These are phyloP conservation scores for Psilocybe subaeruginosa DNA, from an alignment of 768 basidiomycete genomes.

Conservation along the genomic window DNA sequence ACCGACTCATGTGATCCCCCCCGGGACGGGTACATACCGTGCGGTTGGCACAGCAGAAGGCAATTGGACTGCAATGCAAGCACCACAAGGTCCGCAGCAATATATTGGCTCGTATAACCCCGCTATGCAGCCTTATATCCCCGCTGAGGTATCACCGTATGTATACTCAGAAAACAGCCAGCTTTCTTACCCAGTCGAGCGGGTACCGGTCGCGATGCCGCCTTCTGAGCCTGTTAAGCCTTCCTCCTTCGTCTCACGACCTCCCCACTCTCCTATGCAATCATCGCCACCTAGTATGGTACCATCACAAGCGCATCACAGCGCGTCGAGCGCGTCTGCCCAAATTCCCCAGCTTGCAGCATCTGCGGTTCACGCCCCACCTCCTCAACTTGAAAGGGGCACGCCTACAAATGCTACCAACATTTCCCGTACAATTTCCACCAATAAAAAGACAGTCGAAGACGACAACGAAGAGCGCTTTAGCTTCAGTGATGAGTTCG, in stretches of 20 bases:
- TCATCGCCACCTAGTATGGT: neutral
- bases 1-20: conserved; percentile 13
- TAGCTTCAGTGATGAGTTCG: conserved; percentile 36
- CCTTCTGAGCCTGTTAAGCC: neutral
- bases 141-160: conserved; percentile 7
- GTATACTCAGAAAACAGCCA: conserved; percentile 5
- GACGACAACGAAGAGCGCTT: conserved; percentile 39
- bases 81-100: neutral
- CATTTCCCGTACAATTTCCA: conserved; percentile 1
- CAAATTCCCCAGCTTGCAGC: neutral
- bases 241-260: neutral
- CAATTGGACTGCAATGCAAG: conserved; percentile 5
- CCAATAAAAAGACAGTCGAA: conserved; percentile 13
- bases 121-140: conserved; percentile 14
- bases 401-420: neutral
- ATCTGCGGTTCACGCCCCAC: neutral
- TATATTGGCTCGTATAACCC: conserved; percentile 11
- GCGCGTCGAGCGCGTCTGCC: neutral
- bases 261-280: neutral
- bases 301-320: neutral
- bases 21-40: conserved; percentile 8
- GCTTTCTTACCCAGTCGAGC: conserved; percentile 1
- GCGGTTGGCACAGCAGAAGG: conserved; percentile 16
- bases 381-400: neutral
- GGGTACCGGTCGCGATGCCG: neutral